Conservation (phyloP, 176 grass and related monocot genomes). For the Oryza nivara region DNA sequence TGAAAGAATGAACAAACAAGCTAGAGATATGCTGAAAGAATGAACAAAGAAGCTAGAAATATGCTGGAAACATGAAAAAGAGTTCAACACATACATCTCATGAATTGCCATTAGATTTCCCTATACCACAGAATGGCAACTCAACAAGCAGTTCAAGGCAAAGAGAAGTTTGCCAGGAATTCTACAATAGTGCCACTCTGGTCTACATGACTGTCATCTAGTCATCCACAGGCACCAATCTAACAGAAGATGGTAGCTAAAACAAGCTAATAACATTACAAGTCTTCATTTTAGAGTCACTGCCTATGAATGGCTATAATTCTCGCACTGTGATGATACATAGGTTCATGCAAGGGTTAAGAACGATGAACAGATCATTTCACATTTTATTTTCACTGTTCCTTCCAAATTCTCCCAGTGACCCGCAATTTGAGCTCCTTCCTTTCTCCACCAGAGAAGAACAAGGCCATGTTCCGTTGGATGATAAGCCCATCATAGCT, state of each 20-base stretch:
- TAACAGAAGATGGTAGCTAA: constrained; percentile 17
- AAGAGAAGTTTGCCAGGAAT: constrained; percentile 32
- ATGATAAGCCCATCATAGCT: constrained; percentile 94
- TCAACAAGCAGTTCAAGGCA: constrained; percentile 18
- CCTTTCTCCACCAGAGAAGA: constrained; percentile 83
- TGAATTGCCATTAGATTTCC: constrained; percentile 28
- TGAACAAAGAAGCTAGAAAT: neutral
- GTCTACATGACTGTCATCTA: constrained; percentile 17
- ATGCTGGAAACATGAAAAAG: neutral
- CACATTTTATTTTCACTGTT: constrained; percentile 38
- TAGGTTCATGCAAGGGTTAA: neutral
- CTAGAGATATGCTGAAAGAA: constrained; percentile 1
- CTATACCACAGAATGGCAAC: constrained; percentile 37
- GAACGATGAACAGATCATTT: constrained; percentile 1
- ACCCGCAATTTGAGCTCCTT: constrained; percentile 93
- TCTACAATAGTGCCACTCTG: constrained; percentile 23
- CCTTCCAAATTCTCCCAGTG: constrained; percentile 92
- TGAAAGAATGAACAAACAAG: neutral
- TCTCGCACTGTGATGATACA: constrained; percentile 19
- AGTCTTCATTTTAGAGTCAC: neutral
- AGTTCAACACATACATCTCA: constrained; percentile 30
- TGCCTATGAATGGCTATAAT: neutral
- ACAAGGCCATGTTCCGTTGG: constrained; percentile 90
- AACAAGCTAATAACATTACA: constrained; percentile 13
- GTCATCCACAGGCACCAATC: constrained; percentile 11